Evolutionary conservation across 495 filamentous ascomycete genomes (phyloP).

Genomic region (Aspergillus nanangensis): DNA sequence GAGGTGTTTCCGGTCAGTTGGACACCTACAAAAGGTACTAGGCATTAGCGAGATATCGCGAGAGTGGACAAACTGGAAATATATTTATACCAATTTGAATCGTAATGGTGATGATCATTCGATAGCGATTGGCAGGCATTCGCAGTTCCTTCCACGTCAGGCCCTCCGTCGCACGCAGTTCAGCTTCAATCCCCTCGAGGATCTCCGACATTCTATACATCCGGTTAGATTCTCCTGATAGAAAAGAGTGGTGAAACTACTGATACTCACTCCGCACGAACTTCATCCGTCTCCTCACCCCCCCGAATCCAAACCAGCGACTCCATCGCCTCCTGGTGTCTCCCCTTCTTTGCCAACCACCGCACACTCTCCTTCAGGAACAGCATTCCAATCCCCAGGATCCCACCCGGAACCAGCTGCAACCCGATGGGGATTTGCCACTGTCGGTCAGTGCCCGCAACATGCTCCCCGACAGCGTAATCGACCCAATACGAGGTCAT

Average conservation of each 20-base stretch:
- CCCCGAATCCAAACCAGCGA: constrained; percentile 46
- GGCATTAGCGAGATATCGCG: no score
- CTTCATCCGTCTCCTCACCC: constrained; percentile 23
- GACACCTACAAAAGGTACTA: no score
- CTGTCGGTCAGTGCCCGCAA: constrained; percentile 31
- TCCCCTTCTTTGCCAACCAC: constrained; percentile 47
- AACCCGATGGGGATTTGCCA: constrained; percentile 54
- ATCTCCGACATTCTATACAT: constrained; percentile 43
- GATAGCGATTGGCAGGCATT: constrained; percentile 39
- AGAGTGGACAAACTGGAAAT: no score
- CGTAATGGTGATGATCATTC: constrained; percentile 32
- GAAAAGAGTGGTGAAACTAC: neutral
- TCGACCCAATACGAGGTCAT: constrained; percentile 51
- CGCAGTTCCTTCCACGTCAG: constrained; percentile 39
- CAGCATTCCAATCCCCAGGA: constrained; percentile 42
- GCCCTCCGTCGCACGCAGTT: constrained; percentile 39
- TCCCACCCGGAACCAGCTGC: constrained; percentile 42
- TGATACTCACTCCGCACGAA: constrained; percentile 1
- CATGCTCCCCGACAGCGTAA: constrained; percentile 39
- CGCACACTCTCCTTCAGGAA: constrained; percentile 45
- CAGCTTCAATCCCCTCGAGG: constrained; percentile 35
- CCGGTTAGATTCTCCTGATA: constrained; percentile 1
- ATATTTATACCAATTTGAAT: constrained; percentile 27
- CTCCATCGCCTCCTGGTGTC: constrained; percentile 44
- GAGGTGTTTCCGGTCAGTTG: constrained; percentile 14